Percentiles rank a stretch among this genome's conserved stretches.
Evolutionary conservation across 1,284 basidiomycete species (phyloP).

Genomic region (Naganishia liquefaciens): DNA sequence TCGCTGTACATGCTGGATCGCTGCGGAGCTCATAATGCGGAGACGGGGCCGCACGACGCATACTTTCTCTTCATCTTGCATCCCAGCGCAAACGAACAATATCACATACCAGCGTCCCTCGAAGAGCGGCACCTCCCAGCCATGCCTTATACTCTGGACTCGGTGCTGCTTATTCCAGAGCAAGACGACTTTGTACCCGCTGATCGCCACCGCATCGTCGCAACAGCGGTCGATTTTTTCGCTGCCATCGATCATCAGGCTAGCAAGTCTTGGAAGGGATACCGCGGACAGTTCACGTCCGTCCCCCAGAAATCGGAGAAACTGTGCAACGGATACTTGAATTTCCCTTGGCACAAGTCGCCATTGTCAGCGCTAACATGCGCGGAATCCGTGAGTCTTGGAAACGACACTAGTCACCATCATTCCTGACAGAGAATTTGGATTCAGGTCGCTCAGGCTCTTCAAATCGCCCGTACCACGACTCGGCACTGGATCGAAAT

Average conservation of each 20-base stretch:
- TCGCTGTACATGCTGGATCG: background rate
- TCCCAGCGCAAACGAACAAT: background rate
- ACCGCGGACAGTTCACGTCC: background rate
- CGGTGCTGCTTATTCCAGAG: constrained; percentile 1
- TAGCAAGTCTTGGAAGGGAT: background rate
- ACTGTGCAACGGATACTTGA: background rate
- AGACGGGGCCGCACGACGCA: background rate
- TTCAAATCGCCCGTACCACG: background rate
- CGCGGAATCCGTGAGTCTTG: background rate
- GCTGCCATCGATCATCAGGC: constrained; percentile 6
- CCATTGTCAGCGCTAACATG: background rate
- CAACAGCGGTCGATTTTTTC: constrained; percentile 4
- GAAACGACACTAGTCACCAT: background rate
- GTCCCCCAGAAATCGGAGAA: background rate
- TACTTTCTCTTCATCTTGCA: constrained; percentile 10
- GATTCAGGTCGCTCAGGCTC: background rate
- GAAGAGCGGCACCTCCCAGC: background rate
- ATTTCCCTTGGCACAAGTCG: constrained; percentile 6
- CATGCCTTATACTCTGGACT: background rate
- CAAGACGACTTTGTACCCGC: background rate
- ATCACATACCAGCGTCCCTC: too few species aligned
- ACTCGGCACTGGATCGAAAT: background rate
- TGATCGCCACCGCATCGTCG: constrained; percentile 1
- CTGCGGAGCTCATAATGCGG: background rate
- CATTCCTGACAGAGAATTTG: too few species aligned